A percentile compares a stretch with the other conserved stretches of the same genome.
phyloP scores from a whole-genome alignment of 2,329 filamentous ascomycete genomes.

The Macrophomina phaseolina region DNA sequence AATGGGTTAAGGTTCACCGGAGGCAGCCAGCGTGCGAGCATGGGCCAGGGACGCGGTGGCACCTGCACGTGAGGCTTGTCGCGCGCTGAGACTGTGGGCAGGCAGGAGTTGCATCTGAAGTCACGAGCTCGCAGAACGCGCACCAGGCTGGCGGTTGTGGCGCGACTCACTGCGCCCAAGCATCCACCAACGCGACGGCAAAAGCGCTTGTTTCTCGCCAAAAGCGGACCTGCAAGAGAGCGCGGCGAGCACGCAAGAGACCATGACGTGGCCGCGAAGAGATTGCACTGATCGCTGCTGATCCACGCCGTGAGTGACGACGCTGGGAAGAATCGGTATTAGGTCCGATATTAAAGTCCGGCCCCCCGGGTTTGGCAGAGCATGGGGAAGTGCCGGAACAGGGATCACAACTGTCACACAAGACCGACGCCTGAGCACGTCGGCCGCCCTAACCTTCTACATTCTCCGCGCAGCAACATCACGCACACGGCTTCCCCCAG shows the following conservation, averaged over 20 bases:
- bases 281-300: conserved; percentile 19
- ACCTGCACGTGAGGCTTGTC: not conserved
- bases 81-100: not conserved
- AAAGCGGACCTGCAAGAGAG: not conserved
- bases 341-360: conserved; percentile 18
- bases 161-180: not conserved
- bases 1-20: conserved; percentile 5
- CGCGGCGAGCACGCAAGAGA: conserved; percentile 13
- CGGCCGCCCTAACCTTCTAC: conserved; percentile 19
- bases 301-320: conserved; percentile 7
- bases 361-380: conserved; percentile 2
- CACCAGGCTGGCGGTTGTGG: conserved; percentile 14
- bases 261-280: conserved; percentile 17
- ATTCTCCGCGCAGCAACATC: conserved; percentile 5
- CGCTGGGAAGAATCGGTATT: conserved; percentile 15
- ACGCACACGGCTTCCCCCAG: not conserved
- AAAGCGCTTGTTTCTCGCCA: not conserved
- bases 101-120: not conserved
- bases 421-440: conserved; percentile 24
- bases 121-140: conserved; percentile 1
- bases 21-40: not conserved
- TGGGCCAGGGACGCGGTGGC: not conserved
- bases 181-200: not conserved
- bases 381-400: conserved; percentile 13
- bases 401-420: conserved; percentile 12